Base-by-base conservation (phyloP, 805 yeast species). In the Priceomyces castillae region DNA sequence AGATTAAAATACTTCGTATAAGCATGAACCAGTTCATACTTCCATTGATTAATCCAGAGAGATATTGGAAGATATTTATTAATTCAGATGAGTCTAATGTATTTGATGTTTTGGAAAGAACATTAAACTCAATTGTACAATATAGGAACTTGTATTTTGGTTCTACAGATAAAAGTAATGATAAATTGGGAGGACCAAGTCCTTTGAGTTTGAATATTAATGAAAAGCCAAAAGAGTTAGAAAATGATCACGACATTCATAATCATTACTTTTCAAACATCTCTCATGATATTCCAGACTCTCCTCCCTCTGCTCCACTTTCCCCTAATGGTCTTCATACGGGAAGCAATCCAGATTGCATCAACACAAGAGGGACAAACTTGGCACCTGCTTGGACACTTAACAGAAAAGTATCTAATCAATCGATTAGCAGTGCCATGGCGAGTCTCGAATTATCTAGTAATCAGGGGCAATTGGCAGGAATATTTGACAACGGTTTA, bases 31-130 rank as follows among this genome's bases (percentile, higher is more conserved):
- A 74, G 51, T 83, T 82, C 51, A 70, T 84, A 2, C 58, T 86
- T 14, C 82, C 89, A 0, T 71, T 87, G 44, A 79, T 78, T 20
- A 86, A 85, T 52, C 95, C 95, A 0, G 84, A 81, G 48, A 66
- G 92, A 52, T 85, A 80, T 60, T 87, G 95, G 95, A 73, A 73
- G 46, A 68, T 78, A 7, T 62, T 65, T 28, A 52, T 78, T 4
- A 62, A 60, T 36, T 55, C 73, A 0, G 58, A 54, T 3, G 67
- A 70, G 36, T 40, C 44, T 1, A 42, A 48, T 7, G 56, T 58
- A 2, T 47, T 73, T 4, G 46, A 49, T 3, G 48, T 48, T 16
- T 56, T 73, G 39, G 71, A 66, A 45, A 18, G 17, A 2, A 71
- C 76, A 22, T 67, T 81, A 35, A 65, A 61, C 28, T 49, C 52